These are phyloP conservation scores for Halenospora varia DNA, from an alignment of 495 filamentous ascomycete genomes.

Conservation along the genomic window DNA sequence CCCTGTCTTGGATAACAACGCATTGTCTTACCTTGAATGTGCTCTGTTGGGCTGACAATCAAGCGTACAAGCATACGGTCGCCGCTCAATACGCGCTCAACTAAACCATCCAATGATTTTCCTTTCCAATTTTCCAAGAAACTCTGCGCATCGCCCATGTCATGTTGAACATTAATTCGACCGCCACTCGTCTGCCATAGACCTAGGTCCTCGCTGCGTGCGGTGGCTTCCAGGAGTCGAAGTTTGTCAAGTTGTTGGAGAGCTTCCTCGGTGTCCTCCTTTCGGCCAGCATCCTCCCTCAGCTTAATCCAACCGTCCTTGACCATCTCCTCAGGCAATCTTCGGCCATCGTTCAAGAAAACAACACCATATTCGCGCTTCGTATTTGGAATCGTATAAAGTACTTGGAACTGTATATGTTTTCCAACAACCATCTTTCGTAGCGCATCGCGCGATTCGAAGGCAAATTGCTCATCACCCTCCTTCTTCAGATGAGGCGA, in stretches of 20 bases:
- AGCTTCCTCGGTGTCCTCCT: constrained; percentile 76
- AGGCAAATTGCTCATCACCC: constrained; percentile 87
- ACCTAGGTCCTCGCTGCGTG: constrained; percentile 72
- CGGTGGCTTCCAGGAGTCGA: constrained; percentile 71
- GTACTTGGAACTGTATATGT: constrained; percentile 72
- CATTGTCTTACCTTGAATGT: constrained; percentile 56
- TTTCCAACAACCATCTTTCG: constrained; percentile 82
- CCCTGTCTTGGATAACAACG: not conserved
- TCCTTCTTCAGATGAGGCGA: constrained; percentile 83
- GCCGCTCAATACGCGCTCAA: constrained; percentile 87
- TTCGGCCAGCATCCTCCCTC: constrained; percentile 84
- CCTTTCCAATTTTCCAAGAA: constrained; percentile 77
- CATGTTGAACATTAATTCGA: constrained; percentile 71
- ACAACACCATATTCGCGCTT: constrained; percentile 86
- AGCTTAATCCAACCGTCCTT: constrained; percentile 87
- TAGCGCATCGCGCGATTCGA: constrained; percentile 89
- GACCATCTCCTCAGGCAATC: constrained; percentile 74
- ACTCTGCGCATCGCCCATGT: constrained; percentile 63
- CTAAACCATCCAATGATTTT: constrained; percentile 63
- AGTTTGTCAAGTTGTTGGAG: constrained; percentile 68
- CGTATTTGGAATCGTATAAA: constrained; percentile 79
- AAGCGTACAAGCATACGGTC: constrained; percentile 87
- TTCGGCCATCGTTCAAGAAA: constrained; percentile 64
- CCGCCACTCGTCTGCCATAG: constrained; percentile 60
- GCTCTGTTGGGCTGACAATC: constrained; percentile 67